Percentiles rank a stretch among this genome's conserved stretches.
Conservation (phyloP, 129 eudicot genomes). For the Tagetes patula region DNA sequence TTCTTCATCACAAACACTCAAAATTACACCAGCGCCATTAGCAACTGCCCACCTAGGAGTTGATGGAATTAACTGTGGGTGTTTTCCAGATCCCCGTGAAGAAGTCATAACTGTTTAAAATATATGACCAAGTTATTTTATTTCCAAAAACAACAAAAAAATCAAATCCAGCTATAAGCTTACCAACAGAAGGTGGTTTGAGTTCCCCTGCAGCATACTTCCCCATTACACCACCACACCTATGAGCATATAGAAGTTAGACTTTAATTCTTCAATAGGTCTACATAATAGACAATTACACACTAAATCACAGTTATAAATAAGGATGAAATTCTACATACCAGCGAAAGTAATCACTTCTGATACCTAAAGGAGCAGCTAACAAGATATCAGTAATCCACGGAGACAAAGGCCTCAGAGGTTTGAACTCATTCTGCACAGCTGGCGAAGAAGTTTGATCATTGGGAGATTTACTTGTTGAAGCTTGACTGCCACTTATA, state of each 20-base stretch:
- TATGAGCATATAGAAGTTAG: constrained; percentile 17
- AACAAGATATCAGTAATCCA: constrained; percentile 97
- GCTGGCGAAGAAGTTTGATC: constrained; percentile 43
- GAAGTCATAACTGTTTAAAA: constrained; percentile 49
- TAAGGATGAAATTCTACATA: constrained; percentile 35
- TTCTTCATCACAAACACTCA: constrained; percentile 97
- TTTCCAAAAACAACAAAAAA: neutral
- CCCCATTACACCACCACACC: constrained; percentile 99
- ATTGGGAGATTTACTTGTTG: constrained; percentile 54
- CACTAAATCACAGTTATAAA: constrained; percentile 13
- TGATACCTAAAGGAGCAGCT: constrained; percentile 92
- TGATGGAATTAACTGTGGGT: constrained; percentile 90
- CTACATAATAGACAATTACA: neutral
- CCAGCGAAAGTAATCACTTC: constrained; percentile 99
- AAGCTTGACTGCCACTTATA: constrained; percentile 63
- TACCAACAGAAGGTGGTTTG: constrained; percentile 86
- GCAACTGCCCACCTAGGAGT: constrained; percentile 99
- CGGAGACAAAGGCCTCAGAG: constrained; percentile 86
- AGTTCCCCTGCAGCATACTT: constrained; percentile 95
- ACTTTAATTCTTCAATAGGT: constrained; percentile 18
- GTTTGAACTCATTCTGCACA: constrained; percentile 64
- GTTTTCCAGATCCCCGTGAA: constrained; percentile 93
- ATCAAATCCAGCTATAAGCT: constrained; percentile 12
- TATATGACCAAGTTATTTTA: neutral
- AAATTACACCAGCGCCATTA: constrained; percentile 97